Evolutionary conservation across 805 yeast species (phyloP), one percentile per base, ranked within the genome.

Genomic region (Torulaspora indica): DNA sequence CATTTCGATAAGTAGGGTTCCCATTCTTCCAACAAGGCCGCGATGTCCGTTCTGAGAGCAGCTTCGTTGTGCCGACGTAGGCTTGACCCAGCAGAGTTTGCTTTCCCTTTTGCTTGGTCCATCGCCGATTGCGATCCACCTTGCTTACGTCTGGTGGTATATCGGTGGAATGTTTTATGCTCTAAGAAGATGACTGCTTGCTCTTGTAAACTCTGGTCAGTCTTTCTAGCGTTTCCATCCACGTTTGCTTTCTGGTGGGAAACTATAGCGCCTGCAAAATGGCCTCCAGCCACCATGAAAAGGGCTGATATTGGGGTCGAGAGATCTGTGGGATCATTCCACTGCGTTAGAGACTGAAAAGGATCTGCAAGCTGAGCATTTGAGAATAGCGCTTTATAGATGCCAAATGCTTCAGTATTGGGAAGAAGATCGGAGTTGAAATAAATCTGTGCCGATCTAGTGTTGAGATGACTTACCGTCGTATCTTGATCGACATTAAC

Each of bases 211-310:
- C 75, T 72, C 42, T 70, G 76, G 27, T 71, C 68, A 32, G 71
- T 70, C 47, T 70, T 67, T 15, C 71, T 75, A 5, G 71, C 69
- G 49, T 79, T 79, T 2, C 88, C 87, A 51, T 75, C 76, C 1
- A 75, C 72, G 31, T 70, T 71, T 40, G 70, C 69, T 18, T 77
- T 82, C 38, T 71, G 71, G 57, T 90, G 97, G 1, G 88, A 79
- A 7, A 93, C 73, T 34, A 93, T 84, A 0, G 96, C 96, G 14
- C 93, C 98, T 0, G 98, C 96, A 70, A 93, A 93, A 67, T 93
- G 97, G 33, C 98, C 98, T 35, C 98, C 97, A 12, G 97, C 97
- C 42, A 93, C 77, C 96, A 93, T 87, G 53, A 93, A 77, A 9
- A 93, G 64, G 0, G 95, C 95, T 4, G 95, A 85, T 35, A 73